Conservation (phyloP, 306 rosid species). For the Arachis stenosperma region DNA sequence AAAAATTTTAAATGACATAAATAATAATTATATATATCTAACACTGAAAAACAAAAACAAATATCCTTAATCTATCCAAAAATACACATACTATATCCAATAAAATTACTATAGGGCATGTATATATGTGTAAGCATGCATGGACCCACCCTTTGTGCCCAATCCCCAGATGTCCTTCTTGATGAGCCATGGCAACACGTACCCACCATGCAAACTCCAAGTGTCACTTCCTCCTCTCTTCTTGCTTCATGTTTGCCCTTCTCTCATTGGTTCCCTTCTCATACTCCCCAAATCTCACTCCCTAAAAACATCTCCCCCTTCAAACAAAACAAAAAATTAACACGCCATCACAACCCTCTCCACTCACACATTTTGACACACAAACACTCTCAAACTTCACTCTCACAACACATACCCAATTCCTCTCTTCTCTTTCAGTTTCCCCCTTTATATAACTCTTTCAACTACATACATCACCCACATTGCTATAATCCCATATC, state of each 20-base stretch:
- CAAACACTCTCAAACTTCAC: neutral
- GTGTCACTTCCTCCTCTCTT: slow-evolving; percentile 61
- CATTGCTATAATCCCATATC: neutral
- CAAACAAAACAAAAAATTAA: neutral
- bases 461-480: neutral
- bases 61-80: too few species aligned
- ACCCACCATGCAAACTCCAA: slow-evolving; percentile 65
- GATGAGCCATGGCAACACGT: slow-evolving; percentile 62
- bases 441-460: neutral
- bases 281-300: neutral
- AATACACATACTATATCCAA: slow-evolving; percentile 16
- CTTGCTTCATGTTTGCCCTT: slow-evolving; percentile 62
- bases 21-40: too few species aligned
- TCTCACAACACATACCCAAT: too few species aligned
- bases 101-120: neutral
- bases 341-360: neutral
- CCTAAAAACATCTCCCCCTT: neutral
- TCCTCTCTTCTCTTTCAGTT: neutral
- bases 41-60: too few species aligned
- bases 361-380: neutral
- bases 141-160: slow-evolving; percentile 56
- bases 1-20: too few species aligned
- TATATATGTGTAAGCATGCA: slow-evolving; percentile 62
- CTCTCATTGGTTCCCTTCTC: slow-evolving; percentile 49
- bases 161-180: slow-evolving; percentile 51